phyloP scores from a whole-genome alignment of 176 grass and related monocot genomes.

The Aechmea fasciata region DNA sequence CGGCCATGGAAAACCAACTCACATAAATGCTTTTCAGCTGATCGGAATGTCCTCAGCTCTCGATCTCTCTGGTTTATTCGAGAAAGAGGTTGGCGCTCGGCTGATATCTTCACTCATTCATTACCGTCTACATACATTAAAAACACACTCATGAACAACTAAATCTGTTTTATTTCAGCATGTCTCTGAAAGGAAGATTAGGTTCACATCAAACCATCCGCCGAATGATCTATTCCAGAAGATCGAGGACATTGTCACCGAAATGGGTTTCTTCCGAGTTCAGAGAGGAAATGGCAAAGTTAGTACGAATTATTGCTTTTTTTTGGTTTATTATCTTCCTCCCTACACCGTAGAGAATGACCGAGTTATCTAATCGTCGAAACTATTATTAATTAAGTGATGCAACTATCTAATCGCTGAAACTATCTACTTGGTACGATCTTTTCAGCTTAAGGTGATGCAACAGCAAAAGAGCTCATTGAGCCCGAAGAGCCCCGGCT shows the following conservation, averaged over 20 bases:
- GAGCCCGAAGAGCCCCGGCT: conserved; percentile 16
- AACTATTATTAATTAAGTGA: conserved; percentile 1
- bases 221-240: conserved; percentile 44
- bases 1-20: conserved; percentile 14
- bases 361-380: conserved; percentile 7
- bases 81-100: conserved; percentile 92
- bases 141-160: not conserved
- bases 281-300: conserved; percentile 46
- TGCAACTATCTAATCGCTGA: conserved; percentile 4
- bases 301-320: not conserved
- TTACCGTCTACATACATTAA: not conserved
- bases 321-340: not conserved
- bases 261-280: conserved; percentile 53
- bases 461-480: conserved; percentile 16
- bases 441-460: conserved; percentile 49
- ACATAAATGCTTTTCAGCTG: conserved; percentile 87
- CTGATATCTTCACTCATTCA: not conserved
- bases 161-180: conserved; percentile 30
- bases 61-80: conserved; percentile 82
- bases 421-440: not conserved
- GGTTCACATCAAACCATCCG: conserved; percentile 60
- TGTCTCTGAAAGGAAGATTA: conserved; percentile 60
- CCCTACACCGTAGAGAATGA: not conserved
- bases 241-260: conserved; percentile 34
- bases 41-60: conserved; percentile 91